These are phyloP conservation scores for Solanum chacoense DNA, from an alignment of 305 asterid species.

Conservation along the genomic window DNA sequence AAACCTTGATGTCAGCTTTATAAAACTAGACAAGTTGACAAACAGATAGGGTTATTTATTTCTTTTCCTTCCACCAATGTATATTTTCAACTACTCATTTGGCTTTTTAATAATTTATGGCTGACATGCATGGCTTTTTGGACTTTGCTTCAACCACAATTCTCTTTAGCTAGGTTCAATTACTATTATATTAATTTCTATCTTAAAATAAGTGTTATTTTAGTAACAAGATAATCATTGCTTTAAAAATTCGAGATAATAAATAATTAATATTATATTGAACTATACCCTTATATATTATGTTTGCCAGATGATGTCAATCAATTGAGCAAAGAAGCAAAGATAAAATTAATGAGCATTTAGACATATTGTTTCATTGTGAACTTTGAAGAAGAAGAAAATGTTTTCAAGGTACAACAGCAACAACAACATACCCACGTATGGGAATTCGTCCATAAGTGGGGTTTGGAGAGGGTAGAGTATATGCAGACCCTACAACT, in stretches of 20 bases:
- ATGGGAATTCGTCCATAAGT: no score
- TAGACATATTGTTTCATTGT: no score
- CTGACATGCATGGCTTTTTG: background rate
- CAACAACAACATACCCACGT: no score
- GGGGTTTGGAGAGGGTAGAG: no score
- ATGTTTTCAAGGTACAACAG: no score
- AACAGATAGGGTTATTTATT: background rate
- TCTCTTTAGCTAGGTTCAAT: background rate
- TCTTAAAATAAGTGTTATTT: background rate
- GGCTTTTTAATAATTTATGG: background rate
- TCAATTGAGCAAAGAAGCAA: background rate
- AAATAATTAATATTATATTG: background rate
- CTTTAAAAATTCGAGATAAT: background rate
- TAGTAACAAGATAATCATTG: background rate
- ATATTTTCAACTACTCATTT: background rate
- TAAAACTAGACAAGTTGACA: background rate
- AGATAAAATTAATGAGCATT: background rate
- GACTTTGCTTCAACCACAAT: background rate
- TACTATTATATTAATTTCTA: background rate
- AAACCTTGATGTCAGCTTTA: background rate
- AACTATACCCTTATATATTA: background rate
- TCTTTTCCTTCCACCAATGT: background rate
- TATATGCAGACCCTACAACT: no score
- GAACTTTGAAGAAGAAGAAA: no score
- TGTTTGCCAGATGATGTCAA: background rate